Percentiles rank a stretch among this genome's conserved stretches.
phyloP scores from a whole-genome alignment of 768 basidiomycete species.

The Antrodiella citrinella region DNA sequence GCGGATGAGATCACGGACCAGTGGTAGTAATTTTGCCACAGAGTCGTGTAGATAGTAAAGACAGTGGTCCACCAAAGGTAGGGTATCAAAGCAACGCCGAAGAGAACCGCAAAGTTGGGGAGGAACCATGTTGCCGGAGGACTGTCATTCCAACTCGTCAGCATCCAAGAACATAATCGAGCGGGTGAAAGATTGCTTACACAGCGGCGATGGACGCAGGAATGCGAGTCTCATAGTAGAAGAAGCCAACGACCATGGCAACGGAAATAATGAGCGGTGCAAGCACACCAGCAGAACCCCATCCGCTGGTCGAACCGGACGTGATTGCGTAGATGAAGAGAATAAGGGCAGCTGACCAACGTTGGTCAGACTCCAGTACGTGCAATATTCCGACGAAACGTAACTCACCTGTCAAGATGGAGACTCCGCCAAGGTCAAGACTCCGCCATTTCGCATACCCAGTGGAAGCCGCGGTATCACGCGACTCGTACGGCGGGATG shows the following conservation, averaged over 20 bases:
- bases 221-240: conserved; percentile 32
- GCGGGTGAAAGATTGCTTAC: conserved; percentile 10
- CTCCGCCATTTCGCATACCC: conserved; percentile 16
- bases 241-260: conserved; percentile 30
- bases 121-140: conserved; percentile 31
- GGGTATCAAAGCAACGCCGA: conserved; percentile 28
- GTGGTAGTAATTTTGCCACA: conserved; percentile 29
- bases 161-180: no score
- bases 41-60: conserved; percentile 24
- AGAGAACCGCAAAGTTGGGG: conserved; percentile 30
- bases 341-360: conserved; percentile 20
- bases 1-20: conserved; percentile 32
- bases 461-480: neutral
- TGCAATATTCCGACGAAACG: no score
- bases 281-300: conserved; percentile 31
- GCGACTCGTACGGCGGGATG: conserved; percentile 19
- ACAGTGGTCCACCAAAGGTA: conserved; percentile 33
- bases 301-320: conserved; percentile 34
- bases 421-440: conserved; percentile 30
- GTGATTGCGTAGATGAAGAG: conserved; percentile 30
- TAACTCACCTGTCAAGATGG: conserved; percentile 23
- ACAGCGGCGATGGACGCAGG: conserved; percentile 27
- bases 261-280: conserved; percentile 36
- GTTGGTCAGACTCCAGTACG: no score
- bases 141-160: conserved; percentile 4